Evolutionary conservation across 164 flowering plant genomes (phyloP).

Genomic region (Liriodendron chinense): DNA sequence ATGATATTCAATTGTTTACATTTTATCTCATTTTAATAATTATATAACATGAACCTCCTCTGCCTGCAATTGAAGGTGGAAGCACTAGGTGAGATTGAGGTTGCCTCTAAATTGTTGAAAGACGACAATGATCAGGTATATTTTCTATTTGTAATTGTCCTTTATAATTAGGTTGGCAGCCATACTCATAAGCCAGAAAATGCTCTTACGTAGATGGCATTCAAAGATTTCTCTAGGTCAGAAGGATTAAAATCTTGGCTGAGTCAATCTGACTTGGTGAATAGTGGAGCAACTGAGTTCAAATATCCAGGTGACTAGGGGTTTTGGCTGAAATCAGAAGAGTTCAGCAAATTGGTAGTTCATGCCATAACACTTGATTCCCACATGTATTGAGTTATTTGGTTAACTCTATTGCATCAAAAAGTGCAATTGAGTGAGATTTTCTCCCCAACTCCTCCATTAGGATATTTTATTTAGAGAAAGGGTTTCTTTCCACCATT

Average conservation of each 20-base stretch:
- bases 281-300: background rate
- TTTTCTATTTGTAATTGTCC: background rate
- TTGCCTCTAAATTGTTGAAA: slow-evolving; percentile 73
- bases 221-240: background rate
- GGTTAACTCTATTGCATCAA: too few relatives aligned
- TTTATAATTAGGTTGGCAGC: background rate
- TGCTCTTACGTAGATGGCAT: background rate
- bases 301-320: background rate
- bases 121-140: slow-evolving; percentile 61
- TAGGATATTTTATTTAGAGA: too few relatives aligned
- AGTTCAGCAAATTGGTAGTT: too few relatives aligned
- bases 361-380: too few relatives aligned
- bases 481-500: too few relatives aligned
- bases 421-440: too few relatives aligned
- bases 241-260: background rate
- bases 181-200: background rate
- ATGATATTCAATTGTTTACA: background rate
- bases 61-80: slow-evolving; percentile 59
- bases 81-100: slow-evolving; percentile 85
- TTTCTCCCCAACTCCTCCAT: too few relatives aligned
- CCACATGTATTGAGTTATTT: too few relatives aligned
- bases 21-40: background rate
- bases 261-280: background rate
- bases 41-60: background rate
- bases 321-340: too few relatives aligned